These are phyloP conservation scores for Pseudocercospora fuligena DNA, from an alignment of 2,329 filamentous ascomycete species.

Conservation along the genomic window DNA sequence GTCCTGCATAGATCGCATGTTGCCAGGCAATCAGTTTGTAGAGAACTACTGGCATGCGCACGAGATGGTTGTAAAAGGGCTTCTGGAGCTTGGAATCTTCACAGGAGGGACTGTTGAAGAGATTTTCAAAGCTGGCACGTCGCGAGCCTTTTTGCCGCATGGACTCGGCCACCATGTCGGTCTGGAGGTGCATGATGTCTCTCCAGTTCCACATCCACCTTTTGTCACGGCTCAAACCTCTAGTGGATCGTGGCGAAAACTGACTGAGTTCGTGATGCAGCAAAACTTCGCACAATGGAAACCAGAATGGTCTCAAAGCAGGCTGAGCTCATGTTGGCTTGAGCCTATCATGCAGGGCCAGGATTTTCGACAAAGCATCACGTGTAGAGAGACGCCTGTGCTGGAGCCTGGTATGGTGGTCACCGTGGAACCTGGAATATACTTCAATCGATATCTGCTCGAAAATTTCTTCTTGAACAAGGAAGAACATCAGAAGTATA, in stretches of 20 bases:
- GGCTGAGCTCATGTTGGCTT: neutral
- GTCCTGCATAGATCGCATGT: slow-evolving; percentile 72
- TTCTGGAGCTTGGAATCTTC: slow-evolving; percentile 76
- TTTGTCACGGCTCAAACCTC: neutral
- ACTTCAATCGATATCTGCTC: slow-evolving; percentile 75
- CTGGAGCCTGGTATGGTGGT: slow-evolving; percentile 73
- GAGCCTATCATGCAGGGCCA: neutral
- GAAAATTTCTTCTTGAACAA: slow-evolving; percentile 67
- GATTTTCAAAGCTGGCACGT: slow-evolving; percentile 49
- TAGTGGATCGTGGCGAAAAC: neutral
- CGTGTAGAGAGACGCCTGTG: slow-evolving; percentile 16
- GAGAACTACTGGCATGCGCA: slow-evolving; percentile 79
- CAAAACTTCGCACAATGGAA: slow-evolving; percentile 15
- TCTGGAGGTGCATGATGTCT: slow-evolving; percentile 55
- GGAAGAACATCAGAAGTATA: slow-evolving; percentile 63
- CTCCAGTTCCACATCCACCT: slow-evolving; percentile 40
- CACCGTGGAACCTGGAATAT: slow-evolving; percentile 90
- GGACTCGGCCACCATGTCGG: slow-evolving; percentile 57
- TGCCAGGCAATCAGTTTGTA: slow-evolving; percentile 77
- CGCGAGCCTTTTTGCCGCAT: slow-evolving; percentile 55
- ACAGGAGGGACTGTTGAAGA: slow-evolving; percentile 58
- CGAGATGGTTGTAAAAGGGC: slow-evolving; percentile 77
- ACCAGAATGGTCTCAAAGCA: slow-evolving; percentile 68
- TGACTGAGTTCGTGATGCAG: neutral
- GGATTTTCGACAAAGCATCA: neutral